Base-by-base conservation (phyloP, 169 alveolate genomes). In the Plasmodium gallinaceum region DNA sequence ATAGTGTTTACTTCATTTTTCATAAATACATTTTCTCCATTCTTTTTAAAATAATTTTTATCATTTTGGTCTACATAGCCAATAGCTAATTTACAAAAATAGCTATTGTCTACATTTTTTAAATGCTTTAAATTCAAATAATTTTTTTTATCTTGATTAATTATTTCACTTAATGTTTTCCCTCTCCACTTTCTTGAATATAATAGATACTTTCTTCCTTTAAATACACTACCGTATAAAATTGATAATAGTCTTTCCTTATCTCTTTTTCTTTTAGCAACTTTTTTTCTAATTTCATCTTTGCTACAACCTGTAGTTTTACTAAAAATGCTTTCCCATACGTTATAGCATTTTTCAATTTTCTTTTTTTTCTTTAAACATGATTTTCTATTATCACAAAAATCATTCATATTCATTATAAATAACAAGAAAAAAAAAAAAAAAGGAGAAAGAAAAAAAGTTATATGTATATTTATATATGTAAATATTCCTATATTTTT, bases 141-240 rank as follows among this genome's bases (percentile, higher is more conserved):
- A 22, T 68, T 80, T 68, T 52, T 69, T 45, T 45, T 52, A 62
- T 80, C 90, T 43, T 80, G 85, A 68, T 80, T 80, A 58, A 80
- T 80, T 20, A 80, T 80, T 80, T 80, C 90, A n/a, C 57, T 80
- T 16, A 80, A 37, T 0, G 90, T 80, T 57, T 80, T 80, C 7
- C 90, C 90, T 46, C 90, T 66, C 90, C 90, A 80, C 68, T 80
- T 80, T 52, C 37, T 80, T 3, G 90, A 54, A 24, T 80, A 80
- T 46, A 68, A 62, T 16, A 80, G 83, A 32, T 80, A 80, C 20
- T 68, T 80, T 8, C 51, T 14, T 12, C 90, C 90, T 48, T 26
- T 68, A 45, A 80, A 80, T 24, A 80, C 90, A 46, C 90, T 80
- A 22, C 90, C 90, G 16, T 80, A 80, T 14, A 80, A 43, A 43